Base-by-base conservation (phyloP, 176 grass and related monocot species). In the Panicum miliaceum region DNA sequence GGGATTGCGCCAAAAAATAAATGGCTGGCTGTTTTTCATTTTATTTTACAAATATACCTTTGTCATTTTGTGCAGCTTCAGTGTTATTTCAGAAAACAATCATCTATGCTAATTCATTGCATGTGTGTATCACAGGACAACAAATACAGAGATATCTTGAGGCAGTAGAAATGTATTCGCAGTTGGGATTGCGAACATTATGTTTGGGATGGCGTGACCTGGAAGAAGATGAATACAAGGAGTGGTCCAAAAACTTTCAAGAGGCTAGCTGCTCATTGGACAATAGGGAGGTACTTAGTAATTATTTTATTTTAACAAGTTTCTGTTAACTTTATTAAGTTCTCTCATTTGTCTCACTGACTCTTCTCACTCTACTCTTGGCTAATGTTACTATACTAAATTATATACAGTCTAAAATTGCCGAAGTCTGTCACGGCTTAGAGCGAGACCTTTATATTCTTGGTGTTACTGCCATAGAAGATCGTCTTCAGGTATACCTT, bases 391-490 rank as follows among this genome's bases (percentile, higher is more conserved):
- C 18, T 25, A 81, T 42, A 41, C 32, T 87, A 81, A n/a, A 47
- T 68, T 25, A 64, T 76, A 59, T 86, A 58, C 62, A 97, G 95
- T 76, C 54, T 90, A 90, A 84, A 87, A 62, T 93, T 83, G 88
- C 90, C 15, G 90, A 98, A 84, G 85, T 90, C 48, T 93, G 87
- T 82, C 62, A 94, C 47, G 86, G 51, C 58, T 90, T 97, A 91
- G 95, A 98, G 89, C 60, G 22, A 84, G 76, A 94, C 67, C 93
- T 98, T 86, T 79, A 94, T 72, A 92, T 98, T 86, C 71, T 98
- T 88, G 95, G 95, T 61, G 87, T 98, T 84, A 92, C 92, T 77
- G 95, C 95, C 35, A 91, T 98, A 88, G 95, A 98, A 72, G 95
- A 98, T 71, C 92, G 72, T 73, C 89, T 98, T 38, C 92, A 98